Percentiles rank a stretch among this genome's conserved stretches.
These are phyloP conservation scores for Melampsora larici-populina DNA, from an alignment of 1,284 basidiomycete species.

Conservation along the genomic window DNA sequence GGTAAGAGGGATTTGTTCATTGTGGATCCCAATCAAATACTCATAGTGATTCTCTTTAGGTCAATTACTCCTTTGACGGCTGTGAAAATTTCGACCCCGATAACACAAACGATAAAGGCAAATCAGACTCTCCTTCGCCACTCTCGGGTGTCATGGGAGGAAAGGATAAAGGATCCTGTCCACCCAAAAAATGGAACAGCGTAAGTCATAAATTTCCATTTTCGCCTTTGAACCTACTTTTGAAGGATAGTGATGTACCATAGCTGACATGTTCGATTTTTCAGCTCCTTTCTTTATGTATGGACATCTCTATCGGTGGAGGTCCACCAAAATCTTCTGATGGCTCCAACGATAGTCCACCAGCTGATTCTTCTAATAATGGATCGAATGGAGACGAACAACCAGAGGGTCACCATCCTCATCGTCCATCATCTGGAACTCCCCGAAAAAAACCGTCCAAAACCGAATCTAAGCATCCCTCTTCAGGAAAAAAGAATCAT, in stretches of 20 bases:
- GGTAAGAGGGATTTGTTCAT: not conserved
- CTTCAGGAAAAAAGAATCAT: not conserved
- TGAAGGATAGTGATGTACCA: not conserved
- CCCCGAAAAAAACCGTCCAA: not conserved
- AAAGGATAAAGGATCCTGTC: not conserved
- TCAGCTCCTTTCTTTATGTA: not conserved
- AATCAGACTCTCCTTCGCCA: not conserved
- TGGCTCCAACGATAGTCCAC: not conserved
- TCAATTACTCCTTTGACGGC: conserved; percentile 37
- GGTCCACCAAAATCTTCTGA: not conserved
- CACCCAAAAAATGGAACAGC: not conserved
- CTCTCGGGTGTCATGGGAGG: not conserved
- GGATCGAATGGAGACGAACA: not conserved
- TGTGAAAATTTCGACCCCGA: conserved; percentile 20
- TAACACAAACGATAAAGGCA: not conserved
- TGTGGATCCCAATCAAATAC: not conserved
- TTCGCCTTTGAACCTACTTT: not conserved
- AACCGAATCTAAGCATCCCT: not conserved
- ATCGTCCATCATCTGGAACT: not conserved
- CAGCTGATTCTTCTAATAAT: not conserved
- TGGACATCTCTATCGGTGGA: not conserved
- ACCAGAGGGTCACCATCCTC: not conserved
- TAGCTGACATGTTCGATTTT: not conserved
- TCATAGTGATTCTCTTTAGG: not conserved
- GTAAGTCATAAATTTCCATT: not conserved